Conservation (phyloP, 208 protist genomes). For the Tritrichomonas foetus region DNA sequence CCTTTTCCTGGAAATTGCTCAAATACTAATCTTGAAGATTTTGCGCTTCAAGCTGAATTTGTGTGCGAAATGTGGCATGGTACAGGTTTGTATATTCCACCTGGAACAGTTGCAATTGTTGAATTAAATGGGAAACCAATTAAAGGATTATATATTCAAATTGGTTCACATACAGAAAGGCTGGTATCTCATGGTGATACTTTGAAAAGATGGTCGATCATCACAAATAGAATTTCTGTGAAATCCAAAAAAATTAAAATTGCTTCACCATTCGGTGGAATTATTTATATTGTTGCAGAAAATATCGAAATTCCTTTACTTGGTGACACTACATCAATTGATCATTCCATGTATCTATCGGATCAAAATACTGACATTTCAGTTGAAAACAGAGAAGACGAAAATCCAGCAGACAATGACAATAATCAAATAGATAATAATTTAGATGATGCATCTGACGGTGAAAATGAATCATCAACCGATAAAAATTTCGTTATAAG, state of each 20-base stretch:
- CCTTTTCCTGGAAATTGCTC: background rate
- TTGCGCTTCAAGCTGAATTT: background rate
- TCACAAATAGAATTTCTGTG: background rate
- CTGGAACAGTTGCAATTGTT: background rate
- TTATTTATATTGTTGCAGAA: background rate
- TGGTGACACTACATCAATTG: background rate
- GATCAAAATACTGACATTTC: too few relatives aligned
- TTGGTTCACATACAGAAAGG: background rate
- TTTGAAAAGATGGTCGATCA: background rate
- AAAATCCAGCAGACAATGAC: too few relatives aligned
- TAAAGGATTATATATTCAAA: background rate
- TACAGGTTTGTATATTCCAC: background rate
- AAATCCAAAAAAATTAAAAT: background rate
- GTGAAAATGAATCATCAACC: too few relatives aligned
- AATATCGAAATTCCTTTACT: too few relatives aligned
- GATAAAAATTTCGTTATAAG: too few relatives aligned
- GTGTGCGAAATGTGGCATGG: background rate
- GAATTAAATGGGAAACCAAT: too few relatives aligned
- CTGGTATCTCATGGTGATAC: background rate
- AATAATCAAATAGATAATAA: too few relatives aligned
- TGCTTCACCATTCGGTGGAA: background rate
- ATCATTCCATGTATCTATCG: background rate
- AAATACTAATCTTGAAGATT: background rate
- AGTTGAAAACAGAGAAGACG: too few relatives aligned
- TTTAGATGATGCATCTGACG: too few relatives aligned